Conservation (phyloP, 768 basidiomycete species). For the Scleroderma bovista region DNA sequence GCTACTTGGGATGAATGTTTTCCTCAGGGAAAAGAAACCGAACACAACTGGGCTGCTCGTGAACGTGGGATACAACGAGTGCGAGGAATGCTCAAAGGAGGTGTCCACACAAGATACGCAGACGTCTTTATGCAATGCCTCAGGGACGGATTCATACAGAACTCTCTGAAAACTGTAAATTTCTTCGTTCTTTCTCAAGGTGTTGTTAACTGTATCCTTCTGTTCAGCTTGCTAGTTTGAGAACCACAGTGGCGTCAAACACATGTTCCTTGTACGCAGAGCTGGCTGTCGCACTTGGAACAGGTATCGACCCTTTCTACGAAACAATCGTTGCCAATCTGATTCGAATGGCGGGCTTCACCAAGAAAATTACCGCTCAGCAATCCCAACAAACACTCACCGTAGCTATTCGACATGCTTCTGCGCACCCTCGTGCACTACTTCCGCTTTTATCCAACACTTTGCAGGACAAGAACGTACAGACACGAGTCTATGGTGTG, state of each 20-base stretch:
- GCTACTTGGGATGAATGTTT: slow-evolving; percentile 3
- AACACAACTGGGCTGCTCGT: slow-evolving; percentile 89
- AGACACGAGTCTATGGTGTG: slow-evolving; percentile 61
- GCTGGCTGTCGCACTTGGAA: slow-evolving; percentile 59
- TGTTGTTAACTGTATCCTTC: neutral
- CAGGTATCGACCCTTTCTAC: slow-evolving; percentile 71
- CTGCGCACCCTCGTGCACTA: slow-evolving; percentile 63
- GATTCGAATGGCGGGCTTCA: slow-evolving; percentile 81
- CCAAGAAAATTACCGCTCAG: slow-evolving; percentile 88
- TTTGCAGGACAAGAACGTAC: slow-evolving; percentile 76
- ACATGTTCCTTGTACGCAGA: slow-evolving; percentile 76
- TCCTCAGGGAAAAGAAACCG: slow-evolving; percentile 88
- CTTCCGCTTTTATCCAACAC: slow-evolving; percentile 63
- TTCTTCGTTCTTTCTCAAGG: neutral
- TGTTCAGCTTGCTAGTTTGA: slow-evolving; percentile 72
- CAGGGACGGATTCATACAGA: slow-evolving; percentile 75
- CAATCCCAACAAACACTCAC: slow-evolving; percentile 73
- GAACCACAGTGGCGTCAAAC: slow-evolving; percentile 83
- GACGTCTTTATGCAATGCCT: slow-evolving; percentile 73
- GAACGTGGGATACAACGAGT: slow-evolving; percentile 75
- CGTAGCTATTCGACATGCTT: slow-evolving; percentile 62
- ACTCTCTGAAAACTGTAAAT: slow-evolving; percentile 79
- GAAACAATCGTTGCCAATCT: slow-evolving; percentile 74
- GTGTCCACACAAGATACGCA: slow-evolving; percentile 65
- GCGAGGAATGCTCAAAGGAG: slow-evolving; percentile 86